Evolutionary conservation across 2,329 filamentous ascomycete genomes (phyloP).

Genomic region (Pseudocercospora pini-densiflorae): DNA sequence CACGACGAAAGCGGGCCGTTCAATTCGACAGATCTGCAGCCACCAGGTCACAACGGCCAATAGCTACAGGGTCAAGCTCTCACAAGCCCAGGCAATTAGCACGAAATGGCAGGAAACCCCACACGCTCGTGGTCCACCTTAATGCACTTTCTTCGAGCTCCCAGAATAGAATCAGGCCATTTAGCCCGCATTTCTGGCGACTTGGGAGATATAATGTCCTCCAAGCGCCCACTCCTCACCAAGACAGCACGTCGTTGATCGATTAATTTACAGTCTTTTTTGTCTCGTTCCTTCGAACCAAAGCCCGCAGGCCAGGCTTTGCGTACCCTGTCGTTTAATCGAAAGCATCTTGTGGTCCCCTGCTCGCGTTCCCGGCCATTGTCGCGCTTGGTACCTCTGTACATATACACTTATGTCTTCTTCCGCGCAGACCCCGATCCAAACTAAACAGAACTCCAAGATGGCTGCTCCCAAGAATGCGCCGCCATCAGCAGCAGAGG

Average conservation of each 20-base stretch:
- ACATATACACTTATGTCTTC: conserved; percentile 53
- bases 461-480: conserved; percentile 55
- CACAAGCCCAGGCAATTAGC: conserved; percentile 32
- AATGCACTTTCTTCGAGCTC: conserved; percentile 36
- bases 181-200: conserved; percentile 45
- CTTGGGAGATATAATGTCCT: conserved; percentile 55
- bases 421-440: conserved; percentile 46
- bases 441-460: conserved; percentile 46
- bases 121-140: conserved; percentile 25
- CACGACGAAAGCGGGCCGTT: conserved; percentile 26
- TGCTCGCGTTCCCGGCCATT: conserved; percentile 39
- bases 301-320: conserved; percentile 55
- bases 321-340: conserved; percentile 49
- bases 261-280: conserved; percentile 54
- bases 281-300: conserved; percentile 41
- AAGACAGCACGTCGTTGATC: conserved; percentile 44
- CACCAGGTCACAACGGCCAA: conserved; percentile 31
- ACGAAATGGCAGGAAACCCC: conserved; percentile 30
- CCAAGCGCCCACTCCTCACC: conserved; percentile 39
- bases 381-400: conserved; percentile 40
- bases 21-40: conserved; percentile 35
- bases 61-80: conserved; percentile 27
- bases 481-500: conserved; percentile 53
- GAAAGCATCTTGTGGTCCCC: conserved; percentile 38
- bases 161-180: conserved; percentile 53